Evolutionary conservation across 495 filamentous ascomycete genomes (phyloP), one percentile per base, ranked within the genome.

Genomic region (Paragyromitra xinjiangensis): DNA sequence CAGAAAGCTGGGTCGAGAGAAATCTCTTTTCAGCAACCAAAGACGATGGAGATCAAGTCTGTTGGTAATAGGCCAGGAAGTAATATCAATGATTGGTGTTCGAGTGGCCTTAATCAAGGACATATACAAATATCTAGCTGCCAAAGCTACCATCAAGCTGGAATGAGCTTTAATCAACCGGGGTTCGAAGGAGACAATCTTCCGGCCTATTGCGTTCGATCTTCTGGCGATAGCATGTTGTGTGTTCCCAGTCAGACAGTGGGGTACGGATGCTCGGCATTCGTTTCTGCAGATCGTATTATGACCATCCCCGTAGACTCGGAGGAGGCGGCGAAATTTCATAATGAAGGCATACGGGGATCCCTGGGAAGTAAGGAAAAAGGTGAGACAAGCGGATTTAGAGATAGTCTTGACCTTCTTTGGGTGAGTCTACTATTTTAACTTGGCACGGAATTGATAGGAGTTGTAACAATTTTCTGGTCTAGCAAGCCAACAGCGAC

Each of bases 341-440:
- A n/a, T 19, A 22, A 64, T 56, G 40, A 7, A 34, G 19, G 8
- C 9, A 45, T 42, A 19, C 64, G 45, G 56, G 45, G 29, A 63
- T 9, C 19, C 40, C 22, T 39, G 59, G 59, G 50, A n/a, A 24
- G 3, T 48, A 53, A 73, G 6, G 61, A 34, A 24, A 42, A 14
- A 6, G 40, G 24, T 8, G 14, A 29, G 3, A 16, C 16, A 24
- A 48, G 29, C 24, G 11, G 12, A 12, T 14, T 61, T 29, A 39
- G 11, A 53, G 22, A 53, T 37, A 48, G 9, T 26, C 19, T 22
- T 3, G 50, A 22, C 8, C 0, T 16, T 12, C 12, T 24, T 64
- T 48, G 67, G 73, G 73, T 76, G 73, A 64, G 73, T 19, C 9
- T 34, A 29, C 2, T 14, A 22, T 34, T 40, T 3, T 39, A 16